Evolutionary conservation across 371 early-diverging fungal species (phyloP), one percentile per base, ranked within the genome.

Genomic region (Mucor indicus): DNA sequence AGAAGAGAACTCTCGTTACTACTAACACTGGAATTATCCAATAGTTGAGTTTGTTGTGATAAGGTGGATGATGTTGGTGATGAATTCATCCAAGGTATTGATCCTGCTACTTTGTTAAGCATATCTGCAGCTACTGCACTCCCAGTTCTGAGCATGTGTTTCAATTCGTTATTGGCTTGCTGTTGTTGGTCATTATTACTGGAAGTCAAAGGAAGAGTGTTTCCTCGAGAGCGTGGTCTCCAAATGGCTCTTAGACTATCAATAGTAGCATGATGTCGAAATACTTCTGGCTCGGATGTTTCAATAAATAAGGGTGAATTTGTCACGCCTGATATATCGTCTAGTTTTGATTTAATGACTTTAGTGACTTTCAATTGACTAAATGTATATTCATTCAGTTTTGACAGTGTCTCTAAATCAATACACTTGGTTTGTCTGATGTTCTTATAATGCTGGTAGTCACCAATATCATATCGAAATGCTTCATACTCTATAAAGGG

Each of bases 191-290:
- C 63, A 2, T 31, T 11, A 36, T 33, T 52, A 22, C 27, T 20
- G 23, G 10, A 25, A 17, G n/a, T n/a, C n/a, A 12, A 24, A 22
- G 16, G 6, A 1, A 9, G 30, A 27, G 10, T 31, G 4, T 15
- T 11, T 13, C 44, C 57, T 48, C 39, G 70, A 63, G 25, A 68
- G 49, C 72, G 66, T 2, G 82, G 81, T 23, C 79, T 62, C 85
- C 85, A 85, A 32, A 85, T 73, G 22, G 65, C 69, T 29, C 77
- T 57, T 10, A 83, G 55, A 1, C 80, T 75, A 15, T 79, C 85
- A 12, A 76, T 64, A 3, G 74, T 67, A 6, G 79, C 76, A 49
- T 81, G 73, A 31, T 74, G 73, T 17, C 77, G 67, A 58, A 85
- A 83, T 23, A 69, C 60, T 35, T 83, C 85, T 17, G 83, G 75